Base-by-base conservation (phyloP, 305 asterid genomes). In the Solanum hybrid region DNA sequence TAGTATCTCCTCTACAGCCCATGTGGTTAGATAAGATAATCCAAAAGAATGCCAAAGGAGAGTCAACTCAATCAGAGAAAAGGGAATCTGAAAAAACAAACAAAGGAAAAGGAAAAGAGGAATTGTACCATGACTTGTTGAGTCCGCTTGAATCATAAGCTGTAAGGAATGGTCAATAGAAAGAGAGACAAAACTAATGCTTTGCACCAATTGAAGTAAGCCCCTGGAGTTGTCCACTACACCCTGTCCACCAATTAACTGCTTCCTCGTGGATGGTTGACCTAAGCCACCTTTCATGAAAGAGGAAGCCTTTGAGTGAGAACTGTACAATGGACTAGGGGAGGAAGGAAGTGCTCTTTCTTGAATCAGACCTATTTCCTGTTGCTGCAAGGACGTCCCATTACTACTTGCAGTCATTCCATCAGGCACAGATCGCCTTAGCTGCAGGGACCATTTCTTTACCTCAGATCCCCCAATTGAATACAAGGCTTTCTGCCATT, bases 401-500 rank as follows among this genome's bases (percentile, higher is more conserved):
- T 96, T 98, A 95, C 97, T 98, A 89, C 94, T 93, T 36, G 98
- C 93, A 66, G 98, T 91, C 89, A 96, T 91, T 90, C 98, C 99
- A 90, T 98, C 99, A 29, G 99, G 98, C 87, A 95, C 90, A 42
- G 98, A 94, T 88, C 98, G 94, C 81, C 99, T 92, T 87, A 98
- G 96, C 94, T 98, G 99, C 93, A 98, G 93, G 60, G 99, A 94
- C 99, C 99, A 98, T 93, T 98, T 98, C 91, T 96, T 96, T 90
- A 98, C 97, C 91, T 98, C 99, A 2, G 99, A 94, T 89, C 99
- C 99, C 88, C 99, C 99, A 89, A 97, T 93, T 66, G 99, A 92
- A 90, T 96, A 98, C 87, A 98, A 92, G 34, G 99, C 99, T 93
- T 98, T 98, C 94, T 98, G 99, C 99, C 99, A 98, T 93, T 97